A percentile compares a stretch with the other conserved stretches of the same genome.
phyloP scores from a whole-genome alignment of 352 stramenopile species.

The Phytophthora pseudosyringae region DNA sequence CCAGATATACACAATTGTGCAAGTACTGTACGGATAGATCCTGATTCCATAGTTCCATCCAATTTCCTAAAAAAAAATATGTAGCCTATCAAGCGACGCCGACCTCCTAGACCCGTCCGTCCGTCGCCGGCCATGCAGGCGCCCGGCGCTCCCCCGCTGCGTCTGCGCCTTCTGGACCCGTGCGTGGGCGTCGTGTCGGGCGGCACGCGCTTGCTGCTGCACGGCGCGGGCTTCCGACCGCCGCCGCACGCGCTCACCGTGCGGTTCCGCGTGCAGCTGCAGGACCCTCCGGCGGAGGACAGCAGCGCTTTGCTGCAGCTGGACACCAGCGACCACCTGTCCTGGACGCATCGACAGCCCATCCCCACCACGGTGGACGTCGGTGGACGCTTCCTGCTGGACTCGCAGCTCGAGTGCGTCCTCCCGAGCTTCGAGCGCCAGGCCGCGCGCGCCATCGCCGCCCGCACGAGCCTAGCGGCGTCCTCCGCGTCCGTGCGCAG shows the following conservation, averaged over 20 bases:
- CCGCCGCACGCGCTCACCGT: conserved; percentile 70
- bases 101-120: not conserved
- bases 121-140: conserved; percentile 9
- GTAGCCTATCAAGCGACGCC: not conserved
- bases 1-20: too few relatives aligned
- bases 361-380: conserved; percentile 44
- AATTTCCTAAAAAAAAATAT: too few relatives aligned
- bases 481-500: conserved; percentile 49
- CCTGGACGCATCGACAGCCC: not conserved
- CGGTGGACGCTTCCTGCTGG: conserved; percentile 50
- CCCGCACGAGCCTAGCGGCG: conserved; percentile 46
- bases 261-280: conserved; percentile 49
- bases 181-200: conserved; percentile 49
- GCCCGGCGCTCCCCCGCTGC: conserved; percentile 22
- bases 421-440: conserved; percentile 57
- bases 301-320: not conserved
- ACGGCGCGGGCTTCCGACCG: conserved; percentile 67
- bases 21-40: too few relatives aligned
- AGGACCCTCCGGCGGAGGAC: conserved; percentile 2
- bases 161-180: conserved; percentile 65
- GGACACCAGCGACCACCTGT: conserved; percentile 4
- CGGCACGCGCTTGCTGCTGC: conserved; percentile 58
- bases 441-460: conserved; percentile 39
- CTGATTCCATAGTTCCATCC: too few relatives aligned
- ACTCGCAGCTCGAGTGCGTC: conserved; percentile 68